These are phyloP conservation scores for Choiromyces venosus DNA, from an alignment of 495 filamentous ascomycete species.

Conservation along the genomic window DNA sequence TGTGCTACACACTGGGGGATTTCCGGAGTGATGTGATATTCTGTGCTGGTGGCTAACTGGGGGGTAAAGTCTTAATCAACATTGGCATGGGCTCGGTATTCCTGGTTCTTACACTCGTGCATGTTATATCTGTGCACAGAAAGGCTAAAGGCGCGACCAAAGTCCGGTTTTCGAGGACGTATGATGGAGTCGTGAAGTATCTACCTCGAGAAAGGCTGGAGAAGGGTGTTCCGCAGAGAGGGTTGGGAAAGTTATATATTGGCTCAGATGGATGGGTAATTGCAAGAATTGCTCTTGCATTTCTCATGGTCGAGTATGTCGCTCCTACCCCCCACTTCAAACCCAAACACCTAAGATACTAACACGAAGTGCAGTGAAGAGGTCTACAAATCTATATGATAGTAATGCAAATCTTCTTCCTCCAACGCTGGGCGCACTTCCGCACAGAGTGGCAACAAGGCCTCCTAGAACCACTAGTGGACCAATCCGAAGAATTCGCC, in stretches of 20 bases:
- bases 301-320: constrained; percentile 31
- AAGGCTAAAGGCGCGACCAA: constrained; percentile 14
- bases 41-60: not conserved
- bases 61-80: constrained; percentile 14
- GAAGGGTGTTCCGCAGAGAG: constrained; percentile 4
- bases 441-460: constrained; percentile 24
- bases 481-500: constrained; percentile 28
- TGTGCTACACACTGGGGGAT: not conserved
- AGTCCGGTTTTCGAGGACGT: constrained; percentile 17
- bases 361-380: not conserved
- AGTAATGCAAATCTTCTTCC: constrained; percentile 30
- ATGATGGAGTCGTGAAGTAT: constrained; percentile 30
- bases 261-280: constrained; percentile 26
- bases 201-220: constrained; percentile 6
- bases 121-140: constrained; percentile 21
- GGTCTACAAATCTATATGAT: constrained; percentile 26
- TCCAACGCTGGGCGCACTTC: constrained; percentile 25
- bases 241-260: constrained; percentile 15
- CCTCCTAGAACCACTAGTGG: constrained; percentile 19
- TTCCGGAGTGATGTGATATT: not conserved
- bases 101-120: constrained; percentile 19
- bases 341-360: not conserved
- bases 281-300: constrained; percentile 24
- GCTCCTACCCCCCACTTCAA: not conserved
- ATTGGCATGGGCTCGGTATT: constrained; percentile 30